Conservation (phyloP, 1,139 yeast species). For the Suhomyces chickasaworum region DNA sequence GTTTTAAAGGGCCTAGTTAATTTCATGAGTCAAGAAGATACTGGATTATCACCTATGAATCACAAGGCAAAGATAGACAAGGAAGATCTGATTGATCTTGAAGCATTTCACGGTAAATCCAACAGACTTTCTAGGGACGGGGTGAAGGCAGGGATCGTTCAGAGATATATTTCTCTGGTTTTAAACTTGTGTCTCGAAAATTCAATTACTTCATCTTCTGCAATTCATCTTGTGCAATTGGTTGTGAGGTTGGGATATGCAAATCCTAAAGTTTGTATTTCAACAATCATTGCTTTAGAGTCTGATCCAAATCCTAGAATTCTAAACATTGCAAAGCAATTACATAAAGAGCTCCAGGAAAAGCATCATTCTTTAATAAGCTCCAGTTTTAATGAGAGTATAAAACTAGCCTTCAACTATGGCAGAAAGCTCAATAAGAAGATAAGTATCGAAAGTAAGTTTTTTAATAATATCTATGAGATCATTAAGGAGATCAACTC, state of each 20-base stretch:
- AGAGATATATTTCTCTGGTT: slow-evolving; percentile 55
- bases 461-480: slow-evolving; percentile 37
- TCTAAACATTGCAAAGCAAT: slow-evolving; percentile 48
- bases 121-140: slow-evolving; percentile 59
- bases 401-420: slow-evolving; percentile 56
- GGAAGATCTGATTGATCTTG: slow-evolving; percentile 41
- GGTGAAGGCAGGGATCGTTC: slow-evolving; percentile 70
- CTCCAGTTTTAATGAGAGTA: slow-evolving; percentile 62
- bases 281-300: slow-evolving; percentile 71
- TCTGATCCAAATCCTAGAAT: slow-evolving; percentile 52
- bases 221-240: slow-evolving; percentile 56
- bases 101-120: slow-evolving; percentile 55
- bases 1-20: slow-evolving; percentile 57
- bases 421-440: slow-evolving; percentile 29
- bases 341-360: slow-evolving; percentile 58
- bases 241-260: slow-evolving; percentile 68
- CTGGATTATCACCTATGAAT: slow-evolving; percentile 31
- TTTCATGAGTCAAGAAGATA: slow-evolving; percentile 58
- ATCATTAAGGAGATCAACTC: slow-evolving; percentile 45
- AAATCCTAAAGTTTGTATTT: slow-evolving; percentile 68
- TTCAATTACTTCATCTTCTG: slow-evolving; percentile 48
- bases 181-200: slow-evolving; percentile 51
- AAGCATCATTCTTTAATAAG: slow-evolving; percentile 74
- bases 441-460: slow-evolving; percentile 21
- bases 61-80: slow-evolving; percentile 31